Evolutionary conservation across 768 basidiomycete species (phyloP).

Genomic region (Peribolospora baueri): DNA sequence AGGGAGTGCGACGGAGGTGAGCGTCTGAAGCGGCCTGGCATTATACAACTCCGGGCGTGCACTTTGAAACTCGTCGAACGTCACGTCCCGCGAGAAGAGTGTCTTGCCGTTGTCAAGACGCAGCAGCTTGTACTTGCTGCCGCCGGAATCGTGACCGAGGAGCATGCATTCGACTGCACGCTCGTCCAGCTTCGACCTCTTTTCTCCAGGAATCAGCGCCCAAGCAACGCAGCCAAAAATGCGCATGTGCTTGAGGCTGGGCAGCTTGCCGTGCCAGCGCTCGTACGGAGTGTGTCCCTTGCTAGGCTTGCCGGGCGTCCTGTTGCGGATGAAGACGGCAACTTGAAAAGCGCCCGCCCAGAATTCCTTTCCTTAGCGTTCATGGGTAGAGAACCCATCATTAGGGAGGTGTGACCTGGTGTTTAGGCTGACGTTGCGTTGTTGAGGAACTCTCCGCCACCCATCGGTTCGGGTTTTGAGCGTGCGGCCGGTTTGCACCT

Average conservation of each 20-base stretch:
- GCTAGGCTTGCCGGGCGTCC: conserved; percentile 3
- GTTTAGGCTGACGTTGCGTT: no score
- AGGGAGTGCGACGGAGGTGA: no score
- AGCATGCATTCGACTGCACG: neutral
- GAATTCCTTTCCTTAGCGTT: neutral
- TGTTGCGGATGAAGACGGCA: conserved; percentile 5
- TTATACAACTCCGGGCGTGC: no score
- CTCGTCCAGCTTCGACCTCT: neutral
- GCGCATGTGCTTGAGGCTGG: conserved; percentile 8
- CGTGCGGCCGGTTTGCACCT: no score
- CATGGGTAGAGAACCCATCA: no score
- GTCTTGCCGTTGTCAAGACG: no score
- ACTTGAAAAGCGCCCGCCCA: neutral
- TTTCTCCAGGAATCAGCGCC: conserved; percentile 5
- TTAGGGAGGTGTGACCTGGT: no score
- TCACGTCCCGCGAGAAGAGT: no score
- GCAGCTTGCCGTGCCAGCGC: conserved; percentile 5
- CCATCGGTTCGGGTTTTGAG: no score
- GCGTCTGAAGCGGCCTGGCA: no score
- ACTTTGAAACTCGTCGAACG: no score
- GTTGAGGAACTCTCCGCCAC: no score
- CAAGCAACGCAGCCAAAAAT: conserved; percentile 13
- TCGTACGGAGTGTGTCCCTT: conserved; percentile 8
- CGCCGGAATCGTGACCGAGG: neutral
- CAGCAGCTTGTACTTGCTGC: conserved; percentile 5